Evolutionary conservation across 2,329 filamentous ascomycete species (phyloP).

Genomic region (Leptodontidium sp.): DNA sequence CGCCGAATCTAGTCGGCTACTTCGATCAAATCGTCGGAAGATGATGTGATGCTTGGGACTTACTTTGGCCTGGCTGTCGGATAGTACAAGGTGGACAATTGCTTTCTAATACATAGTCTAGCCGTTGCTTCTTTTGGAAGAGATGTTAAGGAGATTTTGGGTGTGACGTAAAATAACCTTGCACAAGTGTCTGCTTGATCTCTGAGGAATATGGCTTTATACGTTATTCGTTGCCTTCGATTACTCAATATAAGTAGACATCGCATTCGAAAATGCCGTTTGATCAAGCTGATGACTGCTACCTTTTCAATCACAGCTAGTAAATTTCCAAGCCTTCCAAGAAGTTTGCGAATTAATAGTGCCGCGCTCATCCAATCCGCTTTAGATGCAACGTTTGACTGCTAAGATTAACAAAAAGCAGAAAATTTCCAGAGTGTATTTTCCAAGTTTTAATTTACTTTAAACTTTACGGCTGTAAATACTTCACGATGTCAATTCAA

Average conservation of each 20-base stretch:
- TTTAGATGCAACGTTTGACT: too few species aligned
- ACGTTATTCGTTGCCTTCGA: neutral
- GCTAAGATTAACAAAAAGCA: too few species aligned
- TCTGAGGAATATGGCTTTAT: neutral
- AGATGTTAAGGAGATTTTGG: neutral
- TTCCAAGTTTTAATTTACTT: too few species aligned
- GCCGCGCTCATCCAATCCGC: too few species aligned
- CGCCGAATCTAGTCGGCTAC: neutral
- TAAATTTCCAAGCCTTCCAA: too few species aligned
- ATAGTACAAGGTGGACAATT: neutral
- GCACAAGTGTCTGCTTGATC: neutral
- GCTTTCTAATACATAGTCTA: neutral
- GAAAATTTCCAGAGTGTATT: too few species aligned
- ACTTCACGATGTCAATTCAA: too few species aligned
- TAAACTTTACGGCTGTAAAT: too few species aligned
- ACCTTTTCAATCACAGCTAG: too few species aligned
- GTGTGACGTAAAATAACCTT: neutral
- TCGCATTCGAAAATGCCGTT: neutral
- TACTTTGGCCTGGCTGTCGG: neutral
- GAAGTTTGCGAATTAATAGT: too few species aligned
- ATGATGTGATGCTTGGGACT: neutral
- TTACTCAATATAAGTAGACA: neutral
- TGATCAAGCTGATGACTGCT: too few species aligned
- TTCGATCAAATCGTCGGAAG: conserved; percentile 9
- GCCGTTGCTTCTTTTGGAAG: neutral